Percentiles rank a stretch among this genome's conserved stretches.
Evolutionary conservation across 148 eudicot species (phyloP).

Genomic region (Vaccinium vitisidaea): DNA sequence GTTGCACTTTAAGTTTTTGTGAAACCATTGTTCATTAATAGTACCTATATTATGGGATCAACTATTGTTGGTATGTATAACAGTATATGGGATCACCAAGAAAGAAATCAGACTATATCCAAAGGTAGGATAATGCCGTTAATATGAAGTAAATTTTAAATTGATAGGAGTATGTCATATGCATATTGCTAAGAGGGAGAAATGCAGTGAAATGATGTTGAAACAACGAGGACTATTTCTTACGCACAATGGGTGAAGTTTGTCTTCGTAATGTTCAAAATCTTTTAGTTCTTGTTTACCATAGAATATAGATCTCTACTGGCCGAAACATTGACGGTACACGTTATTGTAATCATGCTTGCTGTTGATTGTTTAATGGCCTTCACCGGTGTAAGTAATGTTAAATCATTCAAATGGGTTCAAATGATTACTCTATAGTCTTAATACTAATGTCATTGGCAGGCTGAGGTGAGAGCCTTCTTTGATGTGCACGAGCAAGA

Average conservation of each 20-base stretch:
- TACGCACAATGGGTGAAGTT: neutral
- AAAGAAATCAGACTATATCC: neutral
- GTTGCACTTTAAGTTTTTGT: neutral
- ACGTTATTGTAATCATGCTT: too few relatives aligned
- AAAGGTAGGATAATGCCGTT: neutral
- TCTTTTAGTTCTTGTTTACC: neutral
- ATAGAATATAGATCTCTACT: too few relatives aligned
- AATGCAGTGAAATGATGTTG: neutral
- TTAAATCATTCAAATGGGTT: too few relatives aligned
- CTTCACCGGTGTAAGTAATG: too few relatives aligned
- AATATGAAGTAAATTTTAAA: neutral
- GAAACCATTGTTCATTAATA: neutral
- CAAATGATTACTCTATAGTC: too few relatives aligned
- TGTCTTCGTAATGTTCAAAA: neutral
- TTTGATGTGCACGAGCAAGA: slow-evolving; percentile 11
- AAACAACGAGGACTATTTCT: neutral
- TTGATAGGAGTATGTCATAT: neutral
- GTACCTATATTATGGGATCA: neutral
- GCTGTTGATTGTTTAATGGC: too few relatives aligned
- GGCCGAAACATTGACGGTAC: too few relatives aligned
- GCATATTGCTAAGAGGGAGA: neutral
- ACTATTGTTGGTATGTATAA: neutral
- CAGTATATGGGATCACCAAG: neutral
- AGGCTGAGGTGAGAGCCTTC: slow-evolving; percentile 9
- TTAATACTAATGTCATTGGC: neutral